Base-by-base conservation (phyloP, 2,329 filamentous ascomycete genomes). In the Aplosporella prunicola region DNA sequence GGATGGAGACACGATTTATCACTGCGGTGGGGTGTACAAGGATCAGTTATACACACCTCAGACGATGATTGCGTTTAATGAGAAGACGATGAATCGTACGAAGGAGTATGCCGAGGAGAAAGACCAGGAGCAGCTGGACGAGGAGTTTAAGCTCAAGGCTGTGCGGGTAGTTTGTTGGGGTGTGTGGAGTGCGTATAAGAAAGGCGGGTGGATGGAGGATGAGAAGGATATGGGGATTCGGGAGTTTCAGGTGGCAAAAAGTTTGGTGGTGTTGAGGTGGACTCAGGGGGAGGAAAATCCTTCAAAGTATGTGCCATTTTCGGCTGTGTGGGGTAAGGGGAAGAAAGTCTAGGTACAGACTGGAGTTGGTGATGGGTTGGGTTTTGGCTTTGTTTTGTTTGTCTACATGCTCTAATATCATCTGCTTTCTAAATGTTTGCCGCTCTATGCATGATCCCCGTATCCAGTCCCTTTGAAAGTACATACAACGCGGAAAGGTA, bases 401-500 rank as follows among this genome's bases (percentile, higher is more conserved):
- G 16, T n/a, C 8, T 13, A 29, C 18, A 6, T 5, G 5, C 9
- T 8, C n/a, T 10, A 13, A 5, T 30, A 36, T 18, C n/a, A n/a
- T n/a, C n/a, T n/a, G n/a, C n/a, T n/a, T n/a, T n/a, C n/a, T n/a
- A n/a, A n/a, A 30, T 27, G 13, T 28, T 32, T 15, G 22, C 27
- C 15, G 27, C 15, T 27, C 32, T 23, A 11, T 39, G 25, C 4
- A 26, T 31, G 16, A 62, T 51, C 2, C 54, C 48, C 35, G 54
- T 40, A 48, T 66, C 61, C 31, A 66, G 43, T 2, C 58, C 66
- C 39, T 63, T 68, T 2, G 56, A 47, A 24, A 72, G 46, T 5
- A 61, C 53, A 52, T 71, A 71, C 4, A 71, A 45, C 17, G 60
- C 57, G 39, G 64, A 58, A 39, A 71, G 41, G 37, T 61, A 56